Evolutionary conservation across 2,329 filamentous ascomycete species (phyloP).

Genomic region (Venturia pyrina): DNA sequence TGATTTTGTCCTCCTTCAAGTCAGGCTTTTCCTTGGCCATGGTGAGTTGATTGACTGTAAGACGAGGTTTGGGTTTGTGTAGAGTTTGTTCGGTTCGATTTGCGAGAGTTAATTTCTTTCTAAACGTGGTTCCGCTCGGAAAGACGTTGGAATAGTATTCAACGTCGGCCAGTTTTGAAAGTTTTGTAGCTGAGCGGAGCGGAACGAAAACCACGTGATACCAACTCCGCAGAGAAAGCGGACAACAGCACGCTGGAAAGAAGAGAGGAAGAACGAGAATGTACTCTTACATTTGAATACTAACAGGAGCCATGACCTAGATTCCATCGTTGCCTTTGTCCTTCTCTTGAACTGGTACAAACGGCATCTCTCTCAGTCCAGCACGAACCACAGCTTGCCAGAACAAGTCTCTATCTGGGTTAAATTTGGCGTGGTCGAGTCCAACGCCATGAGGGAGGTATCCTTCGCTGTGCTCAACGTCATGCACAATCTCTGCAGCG

Average conservation of each 20-base stretch:
- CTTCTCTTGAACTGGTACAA: background rate
- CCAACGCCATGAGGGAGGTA: background rate
- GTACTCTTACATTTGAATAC: background rate
- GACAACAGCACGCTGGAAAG: background rate
- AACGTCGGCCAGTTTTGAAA: background rate
- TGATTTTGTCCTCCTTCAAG: background rate
- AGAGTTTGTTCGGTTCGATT: background rate
- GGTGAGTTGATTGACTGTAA: background rate
- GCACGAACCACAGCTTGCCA: background rate
- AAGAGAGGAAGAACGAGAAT: background rate
- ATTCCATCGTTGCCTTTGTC: background rate
- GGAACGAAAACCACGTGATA: background rate
- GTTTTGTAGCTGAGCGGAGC: background rate
- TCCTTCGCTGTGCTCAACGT: slow-evolving; percentile 20
- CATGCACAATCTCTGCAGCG: slow-evolving; percentile 26
- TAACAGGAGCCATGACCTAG: background rate
- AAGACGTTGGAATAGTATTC: background rate
- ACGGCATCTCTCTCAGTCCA: background rate
- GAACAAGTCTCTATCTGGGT: background rate
- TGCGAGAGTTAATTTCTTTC: background rate
- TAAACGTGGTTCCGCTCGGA: background rate
- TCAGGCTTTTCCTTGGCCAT: background rate
- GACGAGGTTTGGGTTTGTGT: background rate
- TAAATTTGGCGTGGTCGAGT: background rate
- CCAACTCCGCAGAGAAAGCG: background rate